These are phyloP conservation scores for Suillus placidus DNA, from an alignment of 768 basidiomycete species.

Conservation along the genomic window DNA sequence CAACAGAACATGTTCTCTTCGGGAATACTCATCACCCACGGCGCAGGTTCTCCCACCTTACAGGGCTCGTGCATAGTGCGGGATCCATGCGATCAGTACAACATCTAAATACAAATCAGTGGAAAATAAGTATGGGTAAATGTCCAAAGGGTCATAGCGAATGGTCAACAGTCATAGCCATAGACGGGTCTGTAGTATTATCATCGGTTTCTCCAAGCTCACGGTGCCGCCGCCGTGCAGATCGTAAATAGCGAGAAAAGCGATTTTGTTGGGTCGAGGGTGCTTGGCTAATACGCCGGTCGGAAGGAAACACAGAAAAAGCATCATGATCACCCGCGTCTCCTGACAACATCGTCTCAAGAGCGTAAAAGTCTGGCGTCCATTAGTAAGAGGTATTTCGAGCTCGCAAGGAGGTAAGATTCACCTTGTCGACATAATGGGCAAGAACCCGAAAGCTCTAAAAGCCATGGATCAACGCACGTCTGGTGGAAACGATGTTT, in stretches of 20 bases:
- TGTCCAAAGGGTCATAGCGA: constrained; percentile 11
- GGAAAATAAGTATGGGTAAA: background rate
- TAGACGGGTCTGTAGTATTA: constrained; percentile 37
- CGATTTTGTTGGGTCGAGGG: constrained; percentile 37
- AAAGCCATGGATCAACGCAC: constrained; percentile 93
- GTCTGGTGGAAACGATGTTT: constrained; percentile 87
- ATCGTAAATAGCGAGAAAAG: constrained; percentile 61
- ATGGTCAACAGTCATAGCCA: constrained; percentile 1
- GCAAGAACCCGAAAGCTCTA: constrained; percentile 88
- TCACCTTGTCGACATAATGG: constrained; percentile 90
- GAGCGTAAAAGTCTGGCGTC: constrained; percentile 56
- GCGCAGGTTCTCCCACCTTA: background rate
- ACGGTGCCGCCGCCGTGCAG: constrained; percentile 52
- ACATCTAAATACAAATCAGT: constrained; percentile 1
- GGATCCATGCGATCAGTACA: background rate
- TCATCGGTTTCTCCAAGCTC: constrained; percentile 35
- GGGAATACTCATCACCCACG: background rate
- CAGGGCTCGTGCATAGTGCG: background rate
- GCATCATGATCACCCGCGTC: constrained; percentile 26
- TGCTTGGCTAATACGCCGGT: constrained; percentile 19
- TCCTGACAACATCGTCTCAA: constrained; percentile 57
- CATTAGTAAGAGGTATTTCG: constrained; percentile 5
- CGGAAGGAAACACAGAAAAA: background rate
- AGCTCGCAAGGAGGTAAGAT: constrained; percentile 19
- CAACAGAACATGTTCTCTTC: background rate